Base-by-base conservation (phyloP, 352 stramenopile species). In the Globisporangium megalacanthum region DNA sequence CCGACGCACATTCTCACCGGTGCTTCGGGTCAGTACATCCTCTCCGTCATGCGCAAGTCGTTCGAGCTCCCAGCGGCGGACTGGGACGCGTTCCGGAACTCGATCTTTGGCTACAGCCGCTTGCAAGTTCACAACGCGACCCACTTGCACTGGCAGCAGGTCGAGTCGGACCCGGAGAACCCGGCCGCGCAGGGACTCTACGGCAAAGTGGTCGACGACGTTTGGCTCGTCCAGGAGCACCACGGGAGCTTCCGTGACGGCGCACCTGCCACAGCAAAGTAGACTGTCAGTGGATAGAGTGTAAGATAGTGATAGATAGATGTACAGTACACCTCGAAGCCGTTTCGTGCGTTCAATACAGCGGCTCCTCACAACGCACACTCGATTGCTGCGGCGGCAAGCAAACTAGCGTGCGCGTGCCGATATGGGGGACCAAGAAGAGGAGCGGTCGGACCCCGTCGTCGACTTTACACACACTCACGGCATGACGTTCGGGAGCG, bases 1-100 rank as follows among this genome's bases (percentile, higher is more conserved):
- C 95, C 88, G 13, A 96, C 86, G 37, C 87, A 96, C 72, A 94
- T 96, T 42, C 72, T 95, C 56, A 95, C 83, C 3, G 87, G 87
- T n/a, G 86, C 83, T 8, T 92, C 85, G n/a, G 87, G 88, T 0
- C 81, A 95, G 61, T 89, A 89, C 59, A 66, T 88, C 29, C 82
- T 87, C 46, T 77, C 79, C 42, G 80, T 75, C 57, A 89, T 92
- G 77, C 80, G 82, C 47, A 92, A 91, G 64, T 56, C 63, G 7
- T 93, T 95, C 48, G 77, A 91, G 61, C 73, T 80, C 49, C 76
- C 76, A 0, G 51, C 51, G 0, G 75, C 76, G 44, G 56, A 67
- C n/a, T 94, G 85, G 80, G 77, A 90, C 49, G 84, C 86, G 25
- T 92, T 93, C 70, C 79, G 88, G 42, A 95, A 94, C 70, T 80